A percentile compares a stretch with the other conserved stretches of the same genome.
Evolutionary conservation across 2,329 filamentous ascomycete species (phyloP).

Genomic region (Plenodomus lindquistii): DNA sequence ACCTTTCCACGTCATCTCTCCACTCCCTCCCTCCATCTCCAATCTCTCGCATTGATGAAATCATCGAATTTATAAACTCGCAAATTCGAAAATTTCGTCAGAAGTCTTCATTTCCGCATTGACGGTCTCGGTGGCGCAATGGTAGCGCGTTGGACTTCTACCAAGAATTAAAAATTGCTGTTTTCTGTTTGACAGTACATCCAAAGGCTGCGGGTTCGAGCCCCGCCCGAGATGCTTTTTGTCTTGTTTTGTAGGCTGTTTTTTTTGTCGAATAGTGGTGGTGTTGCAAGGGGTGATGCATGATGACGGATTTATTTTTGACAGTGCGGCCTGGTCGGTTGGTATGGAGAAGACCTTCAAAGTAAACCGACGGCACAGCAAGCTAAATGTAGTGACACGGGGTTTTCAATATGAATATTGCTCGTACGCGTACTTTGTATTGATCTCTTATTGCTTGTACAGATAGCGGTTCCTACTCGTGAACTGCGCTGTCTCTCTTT

Average conservation of each 20-base stretch:
- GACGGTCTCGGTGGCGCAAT: slow-evolving; percentile 37
- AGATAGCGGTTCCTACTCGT: too few relatives aligned
- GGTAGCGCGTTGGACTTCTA: slow-evolving; percentile 43
- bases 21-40: too few relatives aligned
- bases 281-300: neutral
- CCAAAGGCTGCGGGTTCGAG: slow-evolving; percentile 42
- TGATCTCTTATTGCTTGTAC: too few relatives aligned
- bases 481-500: too few relatives aligned
- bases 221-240: slow-evolving; percentile 38
- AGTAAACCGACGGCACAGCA: too few relatives aligned
- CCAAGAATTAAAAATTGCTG: neutral
- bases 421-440: too few relatives aligned
- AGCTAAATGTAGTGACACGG: too few relatives aligned
- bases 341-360: too few relatives aligned
- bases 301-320: too few relatives aligned
- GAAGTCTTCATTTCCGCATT: slow-evolving; percentile 26
- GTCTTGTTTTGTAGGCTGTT: slow-evolving; percentile 5
- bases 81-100: slow-evolving; percentile 10
- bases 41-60: neutral
- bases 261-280: neutral
- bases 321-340: too few relatives aligned
- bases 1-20: too few relatives aligned
- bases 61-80: neutral
- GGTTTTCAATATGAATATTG: too few relatives aligned
- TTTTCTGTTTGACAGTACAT: slow-evolving; percentile 13